Conservation (phyloP, 2,329 filamentous ascomycete genomes). For the Penicillium aurantiogriseum region DNA sequence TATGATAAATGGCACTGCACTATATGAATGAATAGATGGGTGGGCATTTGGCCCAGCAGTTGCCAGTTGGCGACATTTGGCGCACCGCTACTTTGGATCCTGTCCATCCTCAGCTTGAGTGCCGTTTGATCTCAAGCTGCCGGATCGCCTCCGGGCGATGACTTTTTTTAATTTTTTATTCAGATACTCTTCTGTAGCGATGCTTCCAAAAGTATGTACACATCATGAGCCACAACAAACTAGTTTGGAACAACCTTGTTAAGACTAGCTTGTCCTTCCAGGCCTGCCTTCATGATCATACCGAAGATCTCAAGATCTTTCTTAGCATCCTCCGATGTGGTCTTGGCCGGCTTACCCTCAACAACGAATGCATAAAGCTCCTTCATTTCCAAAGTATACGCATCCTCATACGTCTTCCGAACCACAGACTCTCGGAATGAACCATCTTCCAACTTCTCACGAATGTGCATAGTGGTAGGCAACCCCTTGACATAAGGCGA, state of each 20-base stretch:
- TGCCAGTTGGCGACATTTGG: background rate
- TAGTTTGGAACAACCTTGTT: background rate
- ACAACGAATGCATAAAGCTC: conserved; percentile 41
- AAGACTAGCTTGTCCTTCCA: conserved; percentile 28
- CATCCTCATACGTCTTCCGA: conserved; percentile 49
- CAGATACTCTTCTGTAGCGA: background rate
- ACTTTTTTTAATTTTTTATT: background rate
- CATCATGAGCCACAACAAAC: background rate
- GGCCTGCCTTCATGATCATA: conserved; percentile 39
- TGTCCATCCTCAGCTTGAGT: background rate
- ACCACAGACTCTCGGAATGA: conserved; percentile 42
- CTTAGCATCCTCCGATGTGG: conserved; percentile 42
- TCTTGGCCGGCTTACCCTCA: conserved; percentile 43
- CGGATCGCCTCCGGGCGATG: background rate
- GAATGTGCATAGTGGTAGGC: conserved; percentile 51
- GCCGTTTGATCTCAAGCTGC: background rate
- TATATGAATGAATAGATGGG: background rate
- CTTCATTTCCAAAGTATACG: conserved; percentile 46
- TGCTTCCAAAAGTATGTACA: background rate
- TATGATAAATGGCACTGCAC: background rate
- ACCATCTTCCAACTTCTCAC: conserved; percentile 43
- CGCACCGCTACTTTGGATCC: background rate
- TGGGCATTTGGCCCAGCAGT: background rate
- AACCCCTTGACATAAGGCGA: conserved; percentile 61
- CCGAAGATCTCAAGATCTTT: conserved; percentile 42